These are phyloP conservation scores for Huiozyma naganishii DNA, from an alignment of 805 yeast species.

Conservation along the genomic window DNA sequence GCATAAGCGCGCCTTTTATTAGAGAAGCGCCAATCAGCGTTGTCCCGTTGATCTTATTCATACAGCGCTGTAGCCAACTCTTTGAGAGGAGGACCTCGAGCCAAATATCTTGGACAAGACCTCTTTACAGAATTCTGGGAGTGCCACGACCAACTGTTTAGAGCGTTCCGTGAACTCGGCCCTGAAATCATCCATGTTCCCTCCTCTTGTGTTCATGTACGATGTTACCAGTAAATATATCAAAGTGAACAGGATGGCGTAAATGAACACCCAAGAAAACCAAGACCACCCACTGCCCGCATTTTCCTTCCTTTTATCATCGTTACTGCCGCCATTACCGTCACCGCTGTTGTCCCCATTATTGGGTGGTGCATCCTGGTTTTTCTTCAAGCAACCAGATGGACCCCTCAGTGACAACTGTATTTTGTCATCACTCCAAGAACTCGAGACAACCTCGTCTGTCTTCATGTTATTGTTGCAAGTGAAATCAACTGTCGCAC, in stretches of 20 bases:
- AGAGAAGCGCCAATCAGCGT: too few relatives aligned
- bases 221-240: slow-evolving; percentile 58
- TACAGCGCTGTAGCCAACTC: slow-evolving; percentile 94
- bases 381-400: slow-evolving; percentile 32
- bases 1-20: too few relatives aligned
- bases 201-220: slow-evolving; percentile 64
- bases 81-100: slow-evolving; percentile 25
- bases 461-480: slow-evolving; percentile 36
- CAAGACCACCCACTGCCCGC: slow-evolving; percentile 27
- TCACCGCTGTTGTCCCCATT: slow-evolving; percentile 14
- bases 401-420: slow-evolving; percentile 31
- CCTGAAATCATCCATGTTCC: slow-evolving; percentile 53
- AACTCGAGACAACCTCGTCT: slow-evolving; percentile 13
- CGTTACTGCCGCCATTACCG: slow-evolving; percentile 18
- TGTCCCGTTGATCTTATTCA: slow-evolving; percentile 24
- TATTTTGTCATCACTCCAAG: slow-evolving; percentile 20
- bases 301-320: slow-evolving; percentile 17
- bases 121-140: slow-evolving; percentile 61
- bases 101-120: slow-evolving; percentile 57
- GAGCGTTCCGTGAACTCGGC: slow-evolving; percentile 66
- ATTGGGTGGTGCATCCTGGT: slow-evolving; percentile 16
- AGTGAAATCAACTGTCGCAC: slow-evolving; percentile 36
- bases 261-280: slow-evolving; percentile 75
- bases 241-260: slow-evolving; percentile 55
- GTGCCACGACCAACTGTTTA: slow-evolving; percentile 42